Conservation (phyloP, 2,329 filamentous ascomycete genomes). For the Hymenoscyphus linearis region DNA sequence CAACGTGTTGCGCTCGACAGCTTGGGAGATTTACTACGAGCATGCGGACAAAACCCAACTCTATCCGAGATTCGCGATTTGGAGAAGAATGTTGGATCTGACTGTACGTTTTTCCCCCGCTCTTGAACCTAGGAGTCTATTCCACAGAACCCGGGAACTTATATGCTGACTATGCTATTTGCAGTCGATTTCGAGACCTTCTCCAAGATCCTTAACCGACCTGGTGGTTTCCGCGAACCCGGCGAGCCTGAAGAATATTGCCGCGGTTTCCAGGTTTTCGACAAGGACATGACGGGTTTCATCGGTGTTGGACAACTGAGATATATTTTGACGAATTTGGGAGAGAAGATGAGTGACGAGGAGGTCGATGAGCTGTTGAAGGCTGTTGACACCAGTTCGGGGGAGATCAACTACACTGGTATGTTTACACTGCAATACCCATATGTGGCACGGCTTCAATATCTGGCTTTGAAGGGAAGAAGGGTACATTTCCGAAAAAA, state of each 20-base stretch:
- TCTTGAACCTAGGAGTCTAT: neutral
- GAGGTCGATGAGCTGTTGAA: slow-evolving; percentile 99
- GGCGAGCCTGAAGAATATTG: slow-evolving; percentile 98
- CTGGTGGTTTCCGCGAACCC: slow-evolving; percentile 95
- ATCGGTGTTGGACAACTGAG: slow-evolving; percentile 97
- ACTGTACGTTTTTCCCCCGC: slow-evolving; percentile 66
- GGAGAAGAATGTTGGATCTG: slow-evolving; percentile 81
- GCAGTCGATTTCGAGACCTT: slow-evolving; percentile 97
- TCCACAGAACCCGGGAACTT: neutral
- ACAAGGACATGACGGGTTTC: slow-evolving; percentile 97
- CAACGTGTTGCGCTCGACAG: slow-evolving; percentile 82
- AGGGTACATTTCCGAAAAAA: neutral
- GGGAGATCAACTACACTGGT: slow-evolving; percentile 98
- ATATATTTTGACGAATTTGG: slow-evolving; percentile 95
- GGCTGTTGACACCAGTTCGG: slow-evolving; percentile 91
- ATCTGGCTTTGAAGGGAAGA: neutral
- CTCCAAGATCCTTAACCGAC: slow-evolving; percentile 92
- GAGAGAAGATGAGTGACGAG: slow-evolving; percentile 99
- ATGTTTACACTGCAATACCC: slow-evolving; percentile 33
- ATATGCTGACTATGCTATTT: neutral
- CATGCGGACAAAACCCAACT: slow-evolving; percentile 97
- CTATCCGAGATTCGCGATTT: slow-evolving; percentile 87
- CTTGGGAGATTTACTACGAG: slow-evolving; percentile 88
- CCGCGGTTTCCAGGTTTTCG: slow-evolving; percentile 97
- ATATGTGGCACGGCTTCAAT: neutral